phyloP scores from a whole-genome alignment of 75 land plant genomes.

The Selaginella moellendorffii region DNA sequence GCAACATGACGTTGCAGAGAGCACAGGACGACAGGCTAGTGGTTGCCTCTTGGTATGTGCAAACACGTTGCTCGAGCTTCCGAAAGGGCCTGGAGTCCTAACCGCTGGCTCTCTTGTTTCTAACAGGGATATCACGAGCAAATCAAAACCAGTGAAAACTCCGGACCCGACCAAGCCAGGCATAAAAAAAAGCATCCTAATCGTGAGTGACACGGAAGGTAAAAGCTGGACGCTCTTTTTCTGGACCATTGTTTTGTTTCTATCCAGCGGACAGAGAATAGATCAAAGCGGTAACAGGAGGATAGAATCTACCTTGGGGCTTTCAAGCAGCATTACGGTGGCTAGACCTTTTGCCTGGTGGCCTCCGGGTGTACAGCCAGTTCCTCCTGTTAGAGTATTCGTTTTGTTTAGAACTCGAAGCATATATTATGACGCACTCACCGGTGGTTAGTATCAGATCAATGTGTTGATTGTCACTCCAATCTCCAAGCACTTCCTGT shows the following conservation, averaged over 20 bases:
- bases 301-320: constrained; percentile 53
- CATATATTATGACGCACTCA: too few relatives aligned
- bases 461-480: too few relatives aligned
- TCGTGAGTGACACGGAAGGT: constrained; percentile 99
- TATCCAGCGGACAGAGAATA: constrained; percentile 58
- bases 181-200: constrained; percentile 58
- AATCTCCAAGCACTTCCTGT: too few relatives aligned
- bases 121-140: constrained; percentile 31
- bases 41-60: constrained; percentile 89
- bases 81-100: constrained; percentile 33
- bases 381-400: constrained; percentile 26
- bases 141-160: neutral
- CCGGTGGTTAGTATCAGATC: too few relatives aligned
- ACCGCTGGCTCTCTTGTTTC: constrained; percentile 50
- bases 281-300: constrained; percentile 84
- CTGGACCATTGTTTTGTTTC: neutral
- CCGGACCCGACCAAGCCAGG: neutral
- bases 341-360: constrained; percentile 75
- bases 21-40: constrained; percentile 81
- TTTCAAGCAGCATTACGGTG: constrained; percentile 60
- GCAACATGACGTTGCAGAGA: constrained; percentile 62
- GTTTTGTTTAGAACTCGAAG: neutral
- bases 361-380: constrained; percentile 42
- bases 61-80: constrained; percentile 74
- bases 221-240: neutral